Base-by-base conservation (phyloP, 306 rosid species). In the Quercus gilva region DNA sequence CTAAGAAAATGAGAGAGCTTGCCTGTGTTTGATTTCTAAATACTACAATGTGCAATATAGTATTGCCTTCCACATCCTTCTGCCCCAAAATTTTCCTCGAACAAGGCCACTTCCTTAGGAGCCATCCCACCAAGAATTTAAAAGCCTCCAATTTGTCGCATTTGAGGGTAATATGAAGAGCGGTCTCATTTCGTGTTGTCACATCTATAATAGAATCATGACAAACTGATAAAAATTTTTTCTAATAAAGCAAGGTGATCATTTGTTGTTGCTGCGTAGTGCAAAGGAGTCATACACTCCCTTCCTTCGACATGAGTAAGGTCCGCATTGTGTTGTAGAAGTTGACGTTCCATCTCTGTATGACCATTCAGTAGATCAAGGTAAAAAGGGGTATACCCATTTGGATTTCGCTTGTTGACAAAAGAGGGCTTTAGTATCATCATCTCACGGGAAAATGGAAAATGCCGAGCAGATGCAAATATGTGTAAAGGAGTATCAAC, bases 231-330 rank as follows among this genome's bases (percentile, higher is more conserved):
- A 87, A 56, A n/a, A 72, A 87, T 82, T 5, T 21, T 75, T 0
- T 71, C 80, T 31, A 87, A 33, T 1, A 84, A 61, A 55, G 79
- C 81, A 18, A 21, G 5, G 25, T 59, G 43, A 1, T 84, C 90
- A 0, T 11, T 0, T 29, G 0, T 19, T 10, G 26, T 58, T 13
- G 88, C 80, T 19, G 28, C 88, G 35, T 61, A 1, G 58, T 87
- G 88, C 76, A 87, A 63, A 60, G 82, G 90, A 15, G 84, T 87
- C 18, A 52, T 52, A 1, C 86, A 82, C 21, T 76, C 88, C 4
- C 81, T 87, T 53, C 88, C 88, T 63, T 84, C 78, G 21, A 84
- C 85, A 15, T 85, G 81, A 6, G 84, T 75, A 0, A 87, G 81
- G 28, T 82, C 81, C 26, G 15, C 71, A 20, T 84, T 35, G 12